phyloP scores from a whole-genome alignment of 768 basidiomycete genomes.

The Boletus vinaceobasis region DNA sequence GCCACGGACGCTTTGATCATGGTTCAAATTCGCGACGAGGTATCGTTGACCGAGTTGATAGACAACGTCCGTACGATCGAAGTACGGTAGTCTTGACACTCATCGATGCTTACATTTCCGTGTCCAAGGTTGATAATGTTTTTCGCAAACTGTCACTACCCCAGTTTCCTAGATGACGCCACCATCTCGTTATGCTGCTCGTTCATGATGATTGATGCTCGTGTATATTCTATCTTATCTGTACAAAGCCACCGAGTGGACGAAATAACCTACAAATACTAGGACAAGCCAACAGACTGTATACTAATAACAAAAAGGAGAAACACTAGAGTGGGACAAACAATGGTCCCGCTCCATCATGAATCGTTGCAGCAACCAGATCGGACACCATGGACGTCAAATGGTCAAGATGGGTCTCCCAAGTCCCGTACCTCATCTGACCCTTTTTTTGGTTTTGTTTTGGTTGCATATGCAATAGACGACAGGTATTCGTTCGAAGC shows the following conservation, averaged over 20 bases:
- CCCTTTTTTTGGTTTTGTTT: neutral
- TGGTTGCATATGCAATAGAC: neutral
- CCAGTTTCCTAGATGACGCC: too few relatives aligned
- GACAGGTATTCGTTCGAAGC: neutral
- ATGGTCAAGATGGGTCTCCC: neutral
- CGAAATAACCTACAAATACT: conserved; percentile 1
- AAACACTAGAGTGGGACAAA: neutral
- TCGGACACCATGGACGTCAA: neutral
- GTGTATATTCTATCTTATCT: neutral
- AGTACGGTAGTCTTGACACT: too few relatives aligned
- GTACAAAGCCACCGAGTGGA: neutral
- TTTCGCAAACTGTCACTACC: too few relatives aligned
- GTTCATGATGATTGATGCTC: neutral
- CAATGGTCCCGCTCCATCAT: neutral
- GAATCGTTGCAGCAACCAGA: neutral
- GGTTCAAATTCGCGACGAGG: too few relatives aligned
- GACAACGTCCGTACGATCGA: too few relatives aligned
- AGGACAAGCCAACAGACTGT: neutral
- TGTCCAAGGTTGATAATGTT: too few relatives aligned
- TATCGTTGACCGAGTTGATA: too few relatives aligned
- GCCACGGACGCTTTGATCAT: too few relatives aligned
- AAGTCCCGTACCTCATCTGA: neutral
- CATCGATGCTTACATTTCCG: too few relatives aligned
- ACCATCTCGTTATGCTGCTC: too few relatives aligned
- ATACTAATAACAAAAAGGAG: neutral